Evolutionary conservation across 2,329 filamentous ascomycete species (phyloP).

Genomic region (Elsinoe batatas): DNA sequence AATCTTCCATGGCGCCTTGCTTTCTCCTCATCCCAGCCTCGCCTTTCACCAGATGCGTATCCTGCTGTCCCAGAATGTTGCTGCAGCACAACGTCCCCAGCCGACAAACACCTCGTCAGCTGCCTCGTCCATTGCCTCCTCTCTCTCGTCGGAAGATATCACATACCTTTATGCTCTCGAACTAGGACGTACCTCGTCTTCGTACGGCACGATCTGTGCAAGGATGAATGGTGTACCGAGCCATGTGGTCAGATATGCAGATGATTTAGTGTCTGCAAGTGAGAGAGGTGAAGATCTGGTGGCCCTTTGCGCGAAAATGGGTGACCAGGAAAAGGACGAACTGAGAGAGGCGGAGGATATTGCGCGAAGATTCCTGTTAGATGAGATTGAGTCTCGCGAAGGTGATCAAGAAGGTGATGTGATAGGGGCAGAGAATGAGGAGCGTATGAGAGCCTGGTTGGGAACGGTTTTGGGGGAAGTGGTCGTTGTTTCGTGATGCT

Average conservation of each 20-base stretch:
- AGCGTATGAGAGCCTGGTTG: background rate
- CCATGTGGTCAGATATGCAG: constrained; percentile 63
- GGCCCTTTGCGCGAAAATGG: constrained; percentile 58
- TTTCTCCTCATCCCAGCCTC: constrained; percentile 44
- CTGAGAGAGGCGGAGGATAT: constrained; percentile 50
- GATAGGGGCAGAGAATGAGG: background rate
- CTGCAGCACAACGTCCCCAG: constrained; percentile 32
- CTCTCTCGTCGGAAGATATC: constrained; percentile 14
- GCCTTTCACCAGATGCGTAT: constrained; percentile 65
- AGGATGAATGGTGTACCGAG: constrained; percentile 72
- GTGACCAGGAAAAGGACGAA: constrained; percentile 51
- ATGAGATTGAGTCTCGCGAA: background rate
- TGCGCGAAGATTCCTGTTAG: background rate
- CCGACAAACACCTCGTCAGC: background rate
- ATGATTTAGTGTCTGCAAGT: constrained; percentile 58
- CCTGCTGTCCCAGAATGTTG: constrained; percentile 44
- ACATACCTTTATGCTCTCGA: constrained; percentile 27
- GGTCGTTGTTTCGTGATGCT: background rate
- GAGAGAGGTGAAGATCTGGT: constrained; percentile 67
- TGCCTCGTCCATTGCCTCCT: background rate
- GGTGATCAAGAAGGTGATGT: background rate
- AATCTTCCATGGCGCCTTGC: constrained; percentile 56
- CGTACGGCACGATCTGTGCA: constrained; percentile 78
- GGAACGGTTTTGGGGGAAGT: background rate
- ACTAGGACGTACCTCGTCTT: constrained; percentile 63